Percentiles rank a stretch among this genome's conserved stretches.
Conservation (phyloP, 495 filamentous ascomycete genomes). For the Astrocystis sublimbata region DNA sequence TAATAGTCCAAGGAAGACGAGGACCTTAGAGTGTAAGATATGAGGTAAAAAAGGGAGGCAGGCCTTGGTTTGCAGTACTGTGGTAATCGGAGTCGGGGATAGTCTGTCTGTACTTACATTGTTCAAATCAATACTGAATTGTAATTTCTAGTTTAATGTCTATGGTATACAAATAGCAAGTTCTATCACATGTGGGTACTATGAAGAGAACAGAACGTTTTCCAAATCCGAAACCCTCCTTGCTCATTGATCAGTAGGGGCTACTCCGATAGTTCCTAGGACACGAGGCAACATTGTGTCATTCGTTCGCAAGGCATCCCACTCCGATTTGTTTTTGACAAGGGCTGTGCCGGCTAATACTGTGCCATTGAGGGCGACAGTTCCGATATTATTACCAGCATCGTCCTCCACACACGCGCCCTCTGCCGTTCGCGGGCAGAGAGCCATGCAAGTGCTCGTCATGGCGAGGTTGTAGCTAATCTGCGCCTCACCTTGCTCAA, state of each 20-base stretch:
- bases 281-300: constrained; percentile 54
- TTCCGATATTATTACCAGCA: constrained; percentile 52
- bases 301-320: constrained; percentile 59
- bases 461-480: constrained; percentile 83
- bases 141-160: constrained; percentile 2
- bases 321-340: constrained; percentile 73
- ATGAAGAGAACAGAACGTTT: too few relatives aligned
- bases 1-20: too few relatives aligned
- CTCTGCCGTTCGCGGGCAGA: constrained; percentile 62
- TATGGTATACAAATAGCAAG: constrained; percentile 3
- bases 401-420: constrained; percentile 35
- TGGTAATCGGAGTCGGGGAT: not conserved
- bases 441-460: constrained; percentile 66
- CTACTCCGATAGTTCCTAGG: constrained; percentile 62
- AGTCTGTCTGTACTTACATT: constrained; percentile 32
- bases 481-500: constrained; percentile 46
- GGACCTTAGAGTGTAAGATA: constrained; percentile 15
- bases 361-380: constrained; percentile 73
- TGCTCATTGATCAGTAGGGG: constrained; percentile 24
- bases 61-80: not conserved
- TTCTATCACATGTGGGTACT: too few relatives aligned
- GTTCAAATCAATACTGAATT: not conserved
- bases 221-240: too few relatives aligned
- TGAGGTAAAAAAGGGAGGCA: not conserved
- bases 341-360: constrained; percentile 78